These are phyloP conservation scores for Chenopodium berlandieri DNA, from an alignment of 148 eudicot genomes.

Conservation along the genomic window DNA sequence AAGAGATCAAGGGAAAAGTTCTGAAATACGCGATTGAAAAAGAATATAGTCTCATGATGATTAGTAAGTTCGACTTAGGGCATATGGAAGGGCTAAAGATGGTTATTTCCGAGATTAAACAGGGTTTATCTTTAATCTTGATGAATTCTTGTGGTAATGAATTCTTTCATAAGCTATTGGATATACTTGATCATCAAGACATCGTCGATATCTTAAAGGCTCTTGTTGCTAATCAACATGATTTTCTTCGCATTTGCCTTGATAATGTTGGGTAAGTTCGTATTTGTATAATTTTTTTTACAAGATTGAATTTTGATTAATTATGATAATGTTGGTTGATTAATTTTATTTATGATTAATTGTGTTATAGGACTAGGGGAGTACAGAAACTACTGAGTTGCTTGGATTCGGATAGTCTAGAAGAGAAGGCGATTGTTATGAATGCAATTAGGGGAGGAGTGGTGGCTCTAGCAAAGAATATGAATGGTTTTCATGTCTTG, in stretches of 20 bases:
- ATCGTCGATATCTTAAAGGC: constrained; percentile 28
- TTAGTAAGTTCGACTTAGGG: constrained; percentile 25
- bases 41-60: constrained; percentile 16
- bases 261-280: constrained; percentile 36
- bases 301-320: not conserved
- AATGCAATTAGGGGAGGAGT: constrained; percentile 25
- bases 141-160: constrained; percentile 27
- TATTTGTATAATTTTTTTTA: not conserved
- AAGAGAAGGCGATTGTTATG: constrained; percentile 14
- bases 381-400: constrained; percentile 36
- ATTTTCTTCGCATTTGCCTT: constrained; percentile 31
- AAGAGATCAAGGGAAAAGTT: constrained; percentile 10
- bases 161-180: constrained; percentile 36
- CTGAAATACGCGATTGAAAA: constrained; percentile 26
- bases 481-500: constrained; percentile 25
- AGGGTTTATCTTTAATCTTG: constrained; percentile 30
- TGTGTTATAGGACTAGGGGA: constrained; percentile 39
- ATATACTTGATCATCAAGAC: constrained; percentile 27
- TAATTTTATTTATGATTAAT: not conserved
- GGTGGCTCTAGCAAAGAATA: constrained; percentile 23
- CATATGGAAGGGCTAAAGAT: constrained; percentile 25
- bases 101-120: constrained; percentile 36
- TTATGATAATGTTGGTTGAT: not conserved
- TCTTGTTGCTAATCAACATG: constrained; percentile 11
- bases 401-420: not conserved